A percentile compares a stretch with the other conserved stretches of the same genome.
Conservation (phyloP, 2,329 filamentous ascomycete species). For the Dactylellina sp. region DNA sequence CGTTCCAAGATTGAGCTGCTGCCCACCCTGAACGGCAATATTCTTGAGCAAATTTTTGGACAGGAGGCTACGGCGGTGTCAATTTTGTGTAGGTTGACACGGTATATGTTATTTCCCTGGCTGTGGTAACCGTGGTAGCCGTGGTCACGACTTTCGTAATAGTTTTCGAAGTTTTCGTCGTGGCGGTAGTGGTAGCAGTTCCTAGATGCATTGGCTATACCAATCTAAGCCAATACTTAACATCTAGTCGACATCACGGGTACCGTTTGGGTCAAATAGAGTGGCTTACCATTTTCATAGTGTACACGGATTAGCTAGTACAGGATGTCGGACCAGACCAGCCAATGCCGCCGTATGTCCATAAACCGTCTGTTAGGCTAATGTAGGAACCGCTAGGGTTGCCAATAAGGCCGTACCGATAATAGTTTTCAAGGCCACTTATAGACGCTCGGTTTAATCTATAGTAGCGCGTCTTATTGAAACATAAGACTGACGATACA, state of each 20-base stretch:
- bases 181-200: slow-evolving; percentile 22
- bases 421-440: neutral
- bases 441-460: neutral
- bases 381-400: neutral
- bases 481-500: too few relatives aligned
- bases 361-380: slow-evolving; percentile 10
- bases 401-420: neutral
- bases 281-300: slow-evolving; percentile 22
- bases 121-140: neutral
- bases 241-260: neutral
- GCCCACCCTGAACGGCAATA: slow-evolving; percentile 6
- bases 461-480: too few relatives aligned
- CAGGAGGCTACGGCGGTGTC: slow-evolving; percentile 9
- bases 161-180: slow-evolving; percentile 4
- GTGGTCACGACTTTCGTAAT: neutral
- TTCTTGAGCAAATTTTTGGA: slow-evolving; percentile 4
- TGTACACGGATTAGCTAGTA: neutral
- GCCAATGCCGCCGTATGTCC: slow-evolving; percentile 37
- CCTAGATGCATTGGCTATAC: slow-evolving; percentile 49
- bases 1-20: slow-evolving; percentile 7
- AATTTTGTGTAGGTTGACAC: neutral
- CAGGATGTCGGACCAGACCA: slow-evolving; percentile 35
- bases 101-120: neutral
- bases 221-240: slow-evolving; percentile 35
- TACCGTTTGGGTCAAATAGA: too few relatives aligned